Base-by-base conservation (phyloP, 495 filamentous ascomycete species). In the Hypomontagnella submonticulosa region DNA sequence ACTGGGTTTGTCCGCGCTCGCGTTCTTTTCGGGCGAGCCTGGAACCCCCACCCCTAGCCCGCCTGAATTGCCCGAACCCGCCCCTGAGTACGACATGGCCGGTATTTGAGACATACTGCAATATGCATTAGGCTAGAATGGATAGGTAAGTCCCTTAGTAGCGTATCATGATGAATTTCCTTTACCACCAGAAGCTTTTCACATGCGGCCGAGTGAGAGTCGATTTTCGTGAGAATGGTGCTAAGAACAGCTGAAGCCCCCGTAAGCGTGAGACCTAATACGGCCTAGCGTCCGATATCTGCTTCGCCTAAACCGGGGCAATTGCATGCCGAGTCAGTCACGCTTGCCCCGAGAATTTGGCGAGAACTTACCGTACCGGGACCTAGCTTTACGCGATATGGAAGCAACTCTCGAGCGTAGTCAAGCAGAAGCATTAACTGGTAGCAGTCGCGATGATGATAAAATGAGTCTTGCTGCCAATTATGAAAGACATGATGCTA, bases 281-380 rank as follows among this genome's bases (percentile, higher is more conserved):
- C 33, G 36, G 50, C 15, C 20, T 62, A 62, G 58, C 49, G 33
- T 42, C 32, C 41, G 50, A 33, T n/a, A 18, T 13, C 19, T 30
- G 18, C 13, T 18, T 16, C 32, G 33, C 12, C 42, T 27, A 37
- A 16, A 37, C 41, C 58, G 58, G 58, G 49, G 41, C 11, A 62
- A 62, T 41, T 48, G 49, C 49, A 16, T 42, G 41, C 58, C 58
- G 58, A 62, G 12, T 33, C 37, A 54, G 32, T 34, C 49, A 23
- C 20, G 40, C 33, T 48, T 54, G 41, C 30, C 23, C 38, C 49
- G 58, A 61, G 41, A 61, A 61, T 27, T 40, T n/a, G 27, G 48
- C 58, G 58, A 62, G 36, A 55, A 62, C 33, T 40, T 46, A 3
- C 47, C n/a, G 40, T 27, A 27, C 30, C 12, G 9, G 16, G 36